Percentiles rank a stretch among this genome's conserved stretches.
These are phyloP conservation scores for Penicillium cataractarum DNA, from an alignment of 495 filamentous ascomycete genomes.

Conservation along the genomic window DNA sequence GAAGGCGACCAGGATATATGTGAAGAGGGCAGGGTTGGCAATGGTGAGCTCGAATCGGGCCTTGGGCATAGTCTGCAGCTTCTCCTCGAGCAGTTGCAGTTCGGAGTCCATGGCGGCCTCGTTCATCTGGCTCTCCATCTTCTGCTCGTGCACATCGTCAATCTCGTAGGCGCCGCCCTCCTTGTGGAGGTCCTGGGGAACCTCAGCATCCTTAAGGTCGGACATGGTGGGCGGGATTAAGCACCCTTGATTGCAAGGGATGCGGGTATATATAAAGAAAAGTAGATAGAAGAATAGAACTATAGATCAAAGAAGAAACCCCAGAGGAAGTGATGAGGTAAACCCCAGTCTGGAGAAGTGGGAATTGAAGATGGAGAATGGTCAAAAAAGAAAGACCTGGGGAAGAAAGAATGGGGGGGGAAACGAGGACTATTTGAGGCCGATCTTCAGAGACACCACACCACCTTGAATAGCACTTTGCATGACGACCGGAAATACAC, in stretches of 20 bases:
- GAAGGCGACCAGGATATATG: constrained; percentile 63
- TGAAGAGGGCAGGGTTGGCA: constrained; percentile 52
- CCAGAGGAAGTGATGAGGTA: neutral
- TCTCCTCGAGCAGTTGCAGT: constrained; percentile 37
- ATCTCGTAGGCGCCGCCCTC: constrained; percentile 32
- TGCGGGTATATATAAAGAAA: neutral
- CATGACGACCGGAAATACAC: constrained; percentile 21
- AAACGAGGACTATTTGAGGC: constrained; percentile 24
- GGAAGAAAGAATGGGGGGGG: constrained; percentile 10
- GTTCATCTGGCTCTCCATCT: constrained; percentile 26
- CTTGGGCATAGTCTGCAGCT: constrained; percentile 32
- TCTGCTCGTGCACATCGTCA: constrained; percentile 34
- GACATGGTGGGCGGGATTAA: constrained; percentile 29
- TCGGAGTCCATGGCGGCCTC: constrained; percentile 46
- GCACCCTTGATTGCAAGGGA: constrained; percentile 1
- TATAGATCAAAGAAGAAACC: constrained; percentile 5
- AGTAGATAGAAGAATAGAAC: neutral
- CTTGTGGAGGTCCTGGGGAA: constrained; percentile 29
- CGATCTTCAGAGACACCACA: constrained; percentile 13
- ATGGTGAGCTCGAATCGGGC: constrained; percentile 35
- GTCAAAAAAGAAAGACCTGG: constrained; percentile 7
- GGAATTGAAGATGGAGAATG: constrained; percentile 9
- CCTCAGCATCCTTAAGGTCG: constrained; percentile 38
- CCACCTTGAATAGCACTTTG: neutral
- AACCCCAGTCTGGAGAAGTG: neutral